phyloP scores from a whole-genome alignment of 2,329 filamentous ascomycete genomes.

The Microsporum ferrugineum region DNA sequence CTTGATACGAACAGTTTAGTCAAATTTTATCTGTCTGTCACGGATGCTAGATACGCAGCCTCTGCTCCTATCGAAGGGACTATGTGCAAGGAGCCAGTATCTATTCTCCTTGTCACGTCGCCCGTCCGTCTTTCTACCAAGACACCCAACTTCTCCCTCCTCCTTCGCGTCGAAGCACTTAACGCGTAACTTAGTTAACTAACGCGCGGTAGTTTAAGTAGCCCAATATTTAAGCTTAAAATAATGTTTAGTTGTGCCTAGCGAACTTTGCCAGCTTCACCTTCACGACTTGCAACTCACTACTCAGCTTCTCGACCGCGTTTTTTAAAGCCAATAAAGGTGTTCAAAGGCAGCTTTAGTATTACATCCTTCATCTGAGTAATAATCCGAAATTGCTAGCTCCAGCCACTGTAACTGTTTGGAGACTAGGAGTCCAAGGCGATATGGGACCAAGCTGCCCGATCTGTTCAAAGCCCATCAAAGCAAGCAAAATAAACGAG shows the following conservation, averaged over 20 bases:
- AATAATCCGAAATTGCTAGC: neutral
- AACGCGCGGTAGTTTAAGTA: neutral
- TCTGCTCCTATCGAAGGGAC: too few relatives aligned
- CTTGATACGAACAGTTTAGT: too few relatives aligned
- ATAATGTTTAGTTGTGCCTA: neutral
- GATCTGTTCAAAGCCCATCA: conserved; percentile 62
- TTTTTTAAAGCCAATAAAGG: neutral
- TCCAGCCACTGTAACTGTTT: neutral
- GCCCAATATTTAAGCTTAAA: neutral
- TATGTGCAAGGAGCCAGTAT: too few relatives aligned
- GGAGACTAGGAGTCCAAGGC: neutral
- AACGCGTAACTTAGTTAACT: neutral
- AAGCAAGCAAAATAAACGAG: conserved; percentile 65
- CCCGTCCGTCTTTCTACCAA: too few relatives aligned
- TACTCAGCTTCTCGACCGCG: neutral
- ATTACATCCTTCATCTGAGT: neutral
- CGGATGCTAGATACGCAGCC: too few relatives aligned
- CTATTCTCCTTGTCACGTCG: too few relatives aligned
- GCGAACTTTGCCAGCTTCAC: neutral
- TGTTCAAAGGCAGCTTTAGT: neutral
- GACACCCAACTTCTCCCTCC: neutral
- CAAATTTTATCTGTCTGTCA: too few relatives aligned
- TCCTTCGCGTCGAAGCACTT: neutral
- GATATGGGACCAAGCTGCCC: conserved; percentile 55
- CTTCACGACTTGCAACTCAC: neutral